phyloP scores from a whole-genome alignment of 305 asterid genomes.

The Fraxinus sp. region DNA sequence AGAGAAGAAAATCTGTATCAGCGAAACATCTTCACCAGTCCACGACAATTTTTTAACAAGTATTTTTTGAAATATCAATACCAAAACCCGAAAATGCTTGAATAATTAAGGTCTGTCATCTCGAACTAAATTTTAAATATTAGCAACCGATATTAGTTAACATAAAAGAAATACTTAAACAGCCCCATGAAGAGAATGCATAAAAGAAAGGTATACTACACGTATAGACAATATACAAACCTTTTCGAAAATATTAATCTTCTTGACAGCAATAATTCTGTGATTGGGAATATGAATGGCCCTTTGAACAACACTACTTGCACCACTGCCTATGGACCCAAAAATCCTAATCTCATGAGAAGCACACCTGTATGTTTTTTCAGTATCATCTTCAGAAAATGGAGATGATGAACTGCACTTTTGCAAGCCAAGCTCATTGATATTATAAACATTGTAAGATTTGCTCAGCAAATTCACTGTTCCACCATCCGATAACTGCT shows the following conservation, averaged over 20 bases:
- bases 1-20: not conserved
- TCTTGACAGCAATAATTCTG: slow-evolving; percentile 92
- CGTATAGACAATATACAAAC: slow-evolving; percentile 26
- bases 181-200: not conserved
- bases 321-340: slow-evolving; percentile 92
- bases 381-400: slow-evolving; percentile 54
- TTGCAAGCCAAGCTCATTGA: slow-evolving; percentile 89
- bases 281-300: slow-evolving; percentile 95
- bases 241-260: slow-evolving; percentile 94
- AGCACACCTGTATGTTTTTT: slow-evolving; percentile 83
- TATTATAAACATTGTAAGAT: slow-evolving; percentile 85
- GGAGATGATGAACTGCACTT: slow-evolving; percentile 65
- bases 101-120: not conserved
- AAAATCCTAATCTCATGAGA: slow-evolving; percentile 91
- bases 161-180: not conserved
- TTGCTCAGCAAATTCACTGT: slow-evolving; percentile 86
- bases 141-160: not conserved
- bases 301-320: slow-evolving; percentile 96
- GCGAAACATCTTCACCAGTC: not conserved
- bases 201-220: not conserved
- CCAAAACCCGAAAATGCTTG: not conserved
- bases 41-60: not conserved
- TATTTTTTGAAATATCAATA: not conserved
- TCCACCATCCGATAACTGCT: slow-evolving; percentile 76
- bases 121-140: not conserved